Conservation (phyloP, 495 filamentous ascomycete genomes). For the Halenospora varia region DNA sequence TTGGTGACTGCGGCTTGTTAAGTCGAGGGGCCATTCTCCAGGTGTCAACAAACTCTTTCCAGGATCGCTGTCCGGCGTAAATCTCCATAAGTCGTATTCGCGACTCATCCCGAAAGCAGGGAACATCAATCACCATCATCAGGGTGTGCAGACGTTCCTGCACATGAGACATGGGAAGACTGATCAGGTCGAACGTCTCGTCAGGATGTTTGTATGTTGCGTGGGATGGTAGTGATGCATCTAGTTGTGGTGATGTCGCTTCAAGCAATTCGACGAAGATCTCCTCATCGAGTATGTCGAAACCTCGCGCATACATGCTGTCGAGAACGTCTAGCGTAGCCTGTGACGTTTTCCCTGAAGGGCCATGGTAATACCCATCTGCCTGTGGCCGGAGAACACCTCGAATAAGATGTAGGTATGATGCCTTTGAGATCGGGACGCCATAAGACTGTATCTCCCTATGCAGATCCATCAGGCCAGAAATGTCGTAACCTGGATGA, state of each 20-base stretch:
- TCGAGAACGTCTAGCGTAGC: slow-evolving; percentile 32
- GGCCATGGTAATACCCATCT: not conserved
- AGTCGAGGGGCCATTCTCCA: slow-evolving; percentile 55
- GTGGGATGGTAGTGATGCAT: not conserved
- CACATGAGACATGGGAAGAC: slow-evolving; percentile 13
- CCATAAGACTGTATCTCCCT: slow-evolving; percentile 29
- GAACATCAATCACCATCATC: slow-evolving; percentile 32
- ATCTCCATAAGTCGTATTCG: slow-evolving; percentile 44
- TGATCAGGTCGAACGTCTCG: slow-evolving; percentile 16
- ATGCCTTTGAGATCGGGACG: slow-evolving; percentile 31
- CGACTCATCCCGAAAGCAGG: slow-evolving; percentile 43
- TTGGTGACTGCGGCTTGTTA: slow-evolving; percentile 42
- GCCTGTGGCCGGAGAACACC: slow-evolving; percentile 29
- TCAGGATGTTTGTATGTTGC: not conserved
- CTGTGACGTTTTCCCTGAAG: not conserved
- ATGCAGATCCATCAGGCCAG: slow-evolving; percentile 29
- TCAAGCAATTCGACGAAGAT: slow-evolving; percentile 41
- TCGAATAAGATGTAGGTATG: slow-evolving; percentile 34
- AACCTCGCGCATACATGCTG: slow-evolving; percentile 39
- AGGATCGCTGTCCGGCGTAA: slow-evolving; percentile 38
- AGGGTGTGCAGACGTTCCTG: slow-evolving; percentile 23
- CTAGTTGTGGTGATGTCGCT: slow-evolving; percentile 10
- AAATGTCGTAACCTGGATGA: slow-evolving; percentile 36
- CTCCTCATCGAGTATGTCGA: slow-evolving; percentile 38
- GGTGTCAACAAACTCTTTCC: slow-evolving; percentile 54